Evolutionary conservation across 768 basidiomycete genomes (phyloP).

Genomic region (Mycena vulgaris): DNA sequence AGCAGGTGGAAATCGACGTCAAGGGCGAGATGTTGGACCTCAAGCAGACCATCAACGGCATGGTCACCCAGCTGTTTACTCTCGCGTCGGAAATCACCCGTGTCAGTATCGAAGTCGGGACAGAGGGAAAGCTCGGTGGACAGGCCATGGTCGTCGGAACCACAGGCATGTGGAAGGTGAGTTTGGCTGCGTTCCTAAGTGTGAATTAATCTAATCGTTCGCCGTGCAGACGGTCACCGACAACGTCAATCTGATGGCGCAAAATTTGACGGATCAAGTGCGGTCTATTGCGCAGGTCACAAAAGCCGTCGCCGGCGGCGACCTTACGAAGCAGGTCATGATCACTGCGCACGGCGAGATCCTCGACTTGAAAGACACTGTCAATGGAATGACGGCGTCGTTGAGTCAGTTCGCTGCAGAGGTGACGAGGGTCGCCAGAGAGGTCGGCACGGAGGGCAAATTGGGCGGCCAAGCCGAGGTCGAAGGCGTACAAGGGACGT

Average conservation of each 20-base stretch:
- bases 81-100: constrained; percentile 90
- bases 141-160: constrained; percentile 78
- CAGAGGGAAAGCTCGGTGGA: constrained; percentile 93
- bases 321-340: constrained; percentile 93
- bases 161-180: constrained; percentile 94
- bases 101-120: constrained; percentile 93
- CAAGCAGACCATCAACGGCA: constrained; percentile 90
- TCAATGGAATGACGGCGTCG: constrained; percentile 95
- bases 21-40: constrained; percentile 87
- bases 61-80: constrained; percentile 85
- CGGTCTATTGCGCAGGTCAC: constrained; percentile 91
- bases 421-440: constrained; percentile 87
- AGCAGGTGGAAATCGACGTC: constrained; percentile 85
- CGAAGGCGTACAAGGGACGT: constrained; percentile 94
- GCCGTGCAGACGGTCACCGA: constrained; percentile 70
- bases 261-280: constrained; percentile 93
- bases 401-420: constrained; percentile 90
- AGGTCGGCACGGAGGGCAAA: constrained; percentile 97
- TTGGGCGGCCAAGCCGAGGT: constrained; percentile 96
- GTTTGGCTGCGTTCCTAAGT: constrained; percentile 22
- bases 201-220: neutral
- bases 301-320: constrained; percentile 94
- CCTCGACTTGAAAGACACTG: constrained; percentile 89
- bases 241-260: constrained; percentile 92
- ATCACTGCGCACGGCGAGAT: constrained; percentile 96